Base-by-base conservation (phyloP, 2,329 filamentous ascomycete genomes). In the Aspergillus clavatus region DNA sequence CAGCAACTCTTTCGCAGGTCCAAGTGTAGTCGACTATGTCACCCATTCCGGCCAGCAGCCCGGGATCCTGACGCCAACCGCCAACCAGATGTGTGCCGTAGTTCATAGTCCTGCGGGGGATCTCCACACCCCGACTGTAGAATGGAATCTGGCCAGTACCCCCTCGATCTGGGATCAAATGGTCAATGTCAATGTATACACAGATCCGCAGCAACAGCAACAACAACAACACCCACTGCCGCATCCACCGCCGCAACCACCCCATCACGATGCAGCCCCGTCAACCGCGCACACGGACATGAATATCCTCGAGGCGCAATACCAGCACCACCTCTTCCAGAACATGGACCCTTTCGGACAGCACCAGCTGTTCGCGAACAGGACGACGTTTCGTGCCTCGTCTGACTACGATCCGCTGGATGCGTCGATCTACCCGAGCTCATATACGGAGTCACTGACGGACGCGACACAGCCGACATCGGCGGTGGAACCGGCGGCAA, bases 41-140 rank as follows among this genome's bases (percentile, higher is more conserved):
- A 8, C n/a, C 18, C 29, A 12, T 33, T 16, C 29, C 1, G 29
- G 5, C 5, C 29, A n/a, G 14, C 29, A 33, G 11, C n/a, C 2
- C 14, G 29, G 29, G 4, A n/a, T 16, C 18, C 29, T 33, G 14
- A 18, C 29, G 14, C 29, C 29, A 12, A 33, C 29, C 12, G 29
- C 7, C 5, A 33, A 33, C 28, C 41, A 22, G 19, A 45, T 45
- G 43, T 43, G 42, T 28, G 42, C 42, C n/a, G 42, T 44, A 5
- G 24, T 44, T 12, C 36, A 44, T 31, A 40, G 42, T 8, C 42
- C 42, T 5, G 42, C 42, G 14, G 42, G 42, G 1, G 42, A 44
- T n/a, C 38, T 44, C 7, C 42, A 44, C 26, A 44, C 42, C 19
- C 42, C 42, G 19, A 44, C 29, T 33, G 29, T 33, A 16, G 29